Evolutionary conservation across 495 filamentous ascomycete species (phyloP).

Genomic region (Entonaema liquescens): DNA sequence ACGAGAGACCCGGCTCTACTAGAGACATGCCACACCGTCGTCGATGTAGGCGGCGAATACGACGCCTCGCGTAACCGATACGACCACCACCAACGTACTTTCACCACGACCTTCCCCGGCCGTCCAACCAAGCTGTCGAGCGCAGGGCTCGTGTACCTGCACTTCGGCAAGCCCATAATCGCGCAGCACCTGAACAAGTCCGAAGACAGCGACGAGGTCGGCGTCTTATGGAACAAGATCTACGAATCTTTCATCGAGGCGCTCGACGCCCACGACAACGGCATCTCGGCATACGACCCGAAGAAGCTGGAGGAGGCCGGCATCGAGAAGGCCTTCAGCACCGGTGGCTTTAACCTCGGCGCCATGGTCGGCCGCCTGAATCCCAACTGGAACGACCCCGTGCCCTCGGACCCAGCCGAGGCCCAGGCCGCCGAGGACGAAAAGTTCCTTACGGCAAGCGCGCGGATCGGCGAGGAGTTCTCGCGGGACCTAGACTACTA

Average conservation of each 20-base stretch:
- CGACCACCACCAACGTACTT: slow-evolving; percentile 97
- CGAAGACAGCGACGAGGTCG: slow-evolving; percentile 70
- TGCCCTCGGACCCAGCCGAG: slow-evolving; percentile 56
- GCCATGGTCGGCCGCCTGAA: slow-evolving; percentile 87
- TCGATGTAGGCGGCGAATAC: slow-evolving; percentile 94
- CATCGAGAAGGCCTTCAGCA: slow-evolving; percentile 79
- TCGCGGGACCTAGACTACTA: slow-evolving; percentile 76
- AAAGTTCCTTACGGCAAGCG: slow-evolving; percentile 77
- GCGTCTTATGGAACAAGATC: slow-evolving; percentile 82
- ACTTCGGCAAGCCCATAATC: slow-evolving; percentile 88
- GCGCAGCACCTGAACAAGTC: slow-evolving; percentile 63
- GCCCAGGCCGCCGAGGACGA: slow-evolving; percentile 81
- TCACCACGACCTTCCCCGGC: slow-evolving; percentile 77
- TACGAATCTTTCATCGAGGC: slow-evolving; percentile 96
- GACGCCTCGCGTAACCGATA: slow-evolving; percentile 77
- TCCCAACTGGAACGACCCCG: slow-evolving; percentile 68
- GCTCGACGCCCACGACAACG: slow-evolving; percentile 97
- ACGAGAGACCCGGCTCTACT: slow-evolving; percentile 85
- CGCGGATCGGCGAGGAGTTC: slow-evolving; percentile 87
- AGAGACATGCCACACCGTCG: slow-evolving; percentile 87
- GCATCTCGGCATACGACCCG: slow-evolving; percentile 80
- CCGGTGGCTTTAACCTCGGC: slow-evolving; percentile 82
- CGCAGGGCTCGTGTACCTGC: slow-evolving; percentile 93
- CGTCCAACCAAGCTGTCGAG: slow-evolving; percentile 88
- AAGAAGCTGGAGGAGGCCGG: slow-evolving; percentile 68